Evolutionary conservation across 768 basidiomycete genomes (phyloP).

Genomic region (Phaeotremella skinneri): DNA sequence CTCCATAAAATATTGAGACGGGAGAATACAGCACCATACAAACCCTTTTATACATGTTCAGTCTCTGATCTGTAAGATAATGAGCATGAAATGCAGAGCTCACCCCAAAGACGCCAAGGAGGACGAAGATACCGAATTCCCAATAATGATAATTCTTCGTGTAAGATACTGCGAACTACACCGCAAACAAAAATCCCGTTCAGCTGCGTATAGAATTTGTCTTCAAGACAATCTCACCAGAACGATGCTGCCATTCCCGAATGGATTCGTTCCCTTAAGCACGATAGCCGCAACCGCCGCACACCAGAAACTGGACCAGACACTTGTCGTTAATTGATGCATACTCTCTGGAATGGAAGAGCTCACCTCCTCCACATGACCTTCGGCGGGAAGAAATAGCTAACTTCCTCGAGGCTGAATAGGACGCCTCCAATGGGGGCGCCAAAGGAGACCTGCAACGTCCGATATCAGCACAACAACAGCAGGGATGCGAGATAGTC

Average conservation of each 20-base stretch:
- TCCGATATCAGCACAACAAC: slow-evolving; percentile 9
- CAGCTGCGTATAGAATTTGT: background rate
- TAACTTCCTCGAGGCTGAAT: slow-evolving; percentile 81
- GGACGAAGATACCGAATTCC: slow-evolving; percentile 78
- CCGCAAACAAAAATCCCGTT: background rate
- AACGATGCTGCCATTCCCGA: slow-evolving; percentile 90
- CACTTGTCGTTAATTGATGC: background rate
- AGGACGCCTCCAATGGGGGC: slow-evolving; percentile 72
- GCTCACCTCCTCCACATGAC: slow-evolving; percentile 85
- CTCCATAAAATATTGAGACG: slow-evolving; percentile 88
- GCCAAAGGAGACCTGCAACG: slow-evolving; percentile 77
- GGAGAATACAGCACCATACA: slow-evolving; percentile 78
- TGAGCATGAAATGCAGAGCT: slow-evolving; percentile 45
- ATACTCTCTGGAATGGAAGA: background rate
- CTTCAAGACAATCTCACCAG: slow-evolving; percentile 55
- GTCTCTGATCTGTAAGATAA: background rate
- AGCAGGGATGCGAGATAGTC: background rate
- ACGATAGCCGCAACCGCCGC: slow-evolving; percentile 83
- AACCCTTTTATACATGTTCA: slow-evolving; percentile 60
- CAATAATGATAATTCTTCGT: slow-evolving; percentile 86
- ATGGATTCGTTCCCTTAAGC: slow-evolving; percentile 79
- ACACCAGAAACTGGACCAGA: slow-evolving; percentile 70
- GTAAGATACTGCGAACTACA: slow-evolving; percentile 45
- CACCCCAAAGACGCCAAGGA: slow-evolving; percentile 87
- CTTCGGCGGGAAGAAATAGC: slow-evolving; percentile 95